These are phyloP conservation scores for Fusarium sp. DNA, from an alignment of 2,329 filamentous ascomycete genomes.

Conservation along the genomic window DNA sequence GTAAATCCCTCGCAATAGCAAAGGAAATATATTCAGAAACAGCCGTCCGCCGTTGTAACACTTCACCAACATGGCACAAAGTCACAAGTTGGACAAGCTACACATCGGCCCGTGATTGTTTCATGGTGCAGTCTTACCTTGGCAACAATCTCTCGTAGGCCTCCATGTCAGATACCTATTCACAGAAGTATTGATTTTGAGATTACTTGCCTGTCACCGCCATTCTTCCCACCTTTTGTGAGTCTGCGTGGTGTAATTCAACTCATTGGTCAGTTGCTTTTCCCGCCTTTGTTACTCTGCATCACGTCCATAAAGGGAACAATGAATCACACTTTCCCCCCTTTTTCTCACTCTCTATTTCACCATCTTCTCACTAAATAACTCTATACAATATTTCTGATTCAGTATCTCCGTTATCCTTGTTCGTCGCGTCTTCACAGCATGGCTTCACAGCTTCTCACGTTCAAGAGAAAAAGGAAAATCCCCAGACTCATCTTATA, in stretches of 20 bases:
- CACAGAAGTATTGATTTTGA: neutral
- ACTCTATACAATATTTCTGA: neutral
- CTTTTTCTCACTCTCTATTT: neutral
- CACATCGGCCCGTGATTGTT: slow-evolving; percentile 5
- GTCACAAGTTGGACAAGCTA: neutral
- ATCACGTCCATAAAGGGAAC: neutral
- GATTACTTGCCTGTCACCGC: neutral
- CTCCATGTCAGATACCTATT: neutral
- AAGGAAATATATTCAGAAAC: neutral
- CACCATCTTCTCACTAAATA: neutral
- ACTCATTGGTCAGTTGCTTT: neutral
- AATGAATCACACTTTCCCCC: neutral
- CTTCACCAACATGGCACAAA: neutral
- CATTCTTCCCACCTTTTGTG: neutral
- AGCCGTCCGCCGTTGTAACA: neutral
- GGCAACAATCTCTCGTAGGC: neutral
- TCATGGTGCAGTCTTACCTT: neutral
- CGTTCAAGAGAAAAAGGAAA: neutral
- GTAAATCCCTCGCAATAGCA: neutral
- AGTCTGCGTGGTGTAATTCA: neutral
- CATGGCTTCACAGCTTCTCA: neutral
- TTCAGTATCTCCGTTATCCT: neutral
- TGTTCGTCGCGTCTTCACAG: neutral
- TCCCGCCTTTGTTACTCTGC: neutral
- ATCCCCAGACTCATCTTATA: neutral